Evolutionary conservation across 2,329 filamentous ascomycete species (phyloP).

Genomic region (Colletotrichum sp.): DNA sequence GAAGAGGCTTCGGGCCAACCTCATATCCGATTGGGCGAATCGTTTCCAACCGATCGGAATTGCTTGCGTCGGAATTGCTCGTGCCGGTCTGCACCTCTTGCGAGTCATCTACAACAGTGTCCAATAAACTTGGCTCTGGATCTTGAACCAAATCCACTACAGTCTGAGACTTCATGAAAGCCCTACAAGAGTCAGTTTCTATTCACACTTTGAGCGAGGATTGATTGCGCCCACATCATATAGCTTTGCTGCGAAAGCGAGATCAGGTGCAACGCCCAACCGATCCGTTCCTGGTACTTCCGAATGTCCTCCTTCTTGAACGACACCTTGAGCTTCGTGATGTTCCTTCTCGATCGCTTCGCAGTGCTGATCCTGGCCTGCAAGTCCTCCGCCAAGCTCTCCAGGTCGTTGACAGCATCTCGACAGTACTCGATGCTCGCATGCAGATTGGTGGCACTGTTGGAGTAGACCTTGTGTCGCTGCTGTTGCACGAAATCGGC

Average conservation of each 20-base stretch:
- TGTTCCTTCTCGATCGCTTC: neutral
- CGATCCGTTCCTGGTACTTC: neutral
- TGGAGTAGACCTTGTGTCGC: neutral
- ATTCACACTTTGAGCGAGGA: neutral
- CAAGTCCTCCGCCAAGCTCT: neutral
- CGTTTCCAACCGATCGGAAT: neutral
- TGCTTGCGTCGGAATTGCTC: neutral
- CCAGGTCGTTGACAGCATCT: neutral
- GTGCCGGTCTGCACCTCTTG: too few species aligned
- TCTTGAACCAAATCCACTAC: neutral
- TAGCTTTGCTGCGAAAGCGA: neutral
- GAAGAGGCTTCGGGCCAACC: neutral
- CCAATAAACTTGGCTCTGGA: neutral
- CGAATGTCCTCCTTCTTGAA: slow-evolving; percentile 1
- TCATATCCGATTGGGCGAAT: neutral
- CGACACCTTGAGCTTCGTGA: neutral
- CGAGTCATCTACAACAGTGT: neutral
- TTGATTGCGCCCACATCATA: neutral
- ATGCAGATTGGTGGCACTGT: neutral
- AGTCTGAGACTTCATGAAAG: neutral
- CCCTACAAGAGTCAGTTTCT: neutral
- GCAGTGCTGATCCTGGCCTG: neutral
- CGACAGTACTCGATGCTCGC: neutral
- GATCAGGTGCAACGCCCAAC: neutral
- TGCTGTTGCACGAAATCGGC: neutral